phyloP scores from a whole-genome alignment of 2,329 filamentous ascomycete genomes.

The Didymella pinodella region DNA sequence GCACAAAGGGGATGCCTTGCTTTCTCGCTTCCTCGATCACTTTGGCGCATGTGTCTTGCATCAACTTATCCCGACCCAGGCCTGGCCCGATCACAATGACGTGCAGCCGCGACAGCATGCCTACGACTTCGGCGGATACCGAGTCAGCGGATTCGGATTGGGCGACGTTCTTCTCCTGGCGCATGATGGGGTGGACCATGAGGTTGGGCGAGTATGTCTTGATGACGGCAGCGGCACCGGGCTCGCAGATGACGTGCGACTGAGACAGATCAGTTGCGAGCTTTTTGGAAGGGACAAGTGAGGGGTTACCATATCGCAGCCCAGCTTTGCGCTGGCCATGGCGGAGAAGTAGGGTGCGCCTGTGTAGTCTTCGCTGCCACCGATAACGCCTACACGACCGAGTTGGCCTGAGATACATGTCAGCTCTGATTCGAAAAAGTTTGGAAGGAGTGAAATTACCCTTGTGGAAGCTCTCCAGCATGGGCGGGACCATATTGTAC shows the following conservation, averaged over 20 bases:
- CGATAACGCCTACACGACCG: constrained; percentile 90
- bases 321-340: constrained; percentile 91
- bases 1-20: constrained; percentile 76
- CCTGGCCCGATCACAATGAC: constrained; percentile 93
- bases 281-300: neutral
- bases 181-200: constrained; percentile 98
- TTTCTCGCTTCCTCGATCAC: constrained; percentile 82
- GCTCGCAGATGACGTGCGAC: constrained; percentile 96
- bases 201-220: constrained; percentile 98
- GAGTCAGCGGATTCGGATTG: constrained; percentile 65
- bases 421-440: constrained; percentile 15
- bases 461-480: constrained; percentile 97
- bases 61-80: constrained; percentile 85
- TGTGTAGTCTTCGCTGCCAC: constrained; percentile 94
- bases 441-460: constrained; percentile 59
- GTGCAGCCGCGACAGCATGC: constrained; percentile 85
- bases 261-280: constrained; percentile 47
- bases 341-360: constrained; percentile 98
- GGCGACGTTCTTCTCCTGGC: constrained; percentile 70
- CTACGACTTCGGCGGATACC: constrained; percentile 74
- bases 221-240: constrained; percentile 81
- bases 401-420: constrained; percentile 73
- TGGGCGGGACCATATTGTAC: constrained; percentile 89
- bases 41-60: constrained; percentile 83
- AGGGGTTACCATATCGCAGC: constrained; percentile 80